Percentiles rank a stretch among this genome's conserved stretches.
Conservation (phyloP, 75 land plant genomes). For the Cunninghamia lanceolata region DNA sequence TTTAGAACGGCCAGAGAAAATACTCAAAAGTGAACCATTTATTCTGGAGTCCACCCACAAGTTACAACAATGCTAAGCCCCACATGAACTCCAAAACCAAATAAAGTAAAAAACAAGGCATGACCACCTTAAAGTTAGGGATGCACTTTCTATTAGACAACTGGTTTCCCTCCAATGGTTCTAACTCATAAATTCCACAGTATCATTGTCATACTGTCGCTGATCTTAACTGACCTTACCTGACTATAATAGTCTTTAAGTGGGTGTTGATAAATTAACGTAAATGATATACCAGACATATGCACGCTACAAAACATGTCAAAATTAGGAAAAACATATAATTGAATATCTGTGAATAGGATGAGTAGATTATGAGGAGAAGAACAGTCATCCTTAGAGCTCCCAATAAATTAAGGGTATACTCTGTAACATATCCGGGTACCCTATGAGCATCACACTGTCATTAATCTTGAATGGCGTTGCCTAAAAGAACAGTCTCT, state of each 20-base stretch:
- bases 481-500: neutral
- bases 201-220: neutral
- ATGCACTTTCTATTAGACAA: neutral
- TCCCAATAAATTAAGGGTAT: too few species aligned
- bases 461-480: neutral
- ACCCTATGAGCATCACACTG: neutral
- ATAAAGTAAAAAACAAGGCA: neutral
- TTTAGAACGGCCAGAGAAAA: neutral
- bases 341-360: too few species aligned
- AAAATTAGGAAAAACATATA: neutral
- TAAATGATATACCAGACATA: neutral
- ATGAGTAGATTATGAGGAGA: too few species aligned
- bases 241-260: neutral
- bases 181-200: neutral
- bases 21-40: neutral
- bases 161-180: neutral
- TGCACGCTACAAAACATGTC: neutral
- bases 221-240: neutral
- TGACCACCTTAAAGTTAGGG: too few species aligned
- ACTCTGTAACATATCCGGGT: too few species aligned
- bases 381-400: too few species aligned
- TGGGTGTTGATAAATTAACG: neutral
- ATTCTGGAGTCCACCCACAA: neutral
- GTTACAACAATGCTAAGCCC: neutral
- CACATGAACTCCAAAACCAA: neutral